Conservation (phyloP, 768 basidiomycete species). For the Mycena vitilis region DNA sequence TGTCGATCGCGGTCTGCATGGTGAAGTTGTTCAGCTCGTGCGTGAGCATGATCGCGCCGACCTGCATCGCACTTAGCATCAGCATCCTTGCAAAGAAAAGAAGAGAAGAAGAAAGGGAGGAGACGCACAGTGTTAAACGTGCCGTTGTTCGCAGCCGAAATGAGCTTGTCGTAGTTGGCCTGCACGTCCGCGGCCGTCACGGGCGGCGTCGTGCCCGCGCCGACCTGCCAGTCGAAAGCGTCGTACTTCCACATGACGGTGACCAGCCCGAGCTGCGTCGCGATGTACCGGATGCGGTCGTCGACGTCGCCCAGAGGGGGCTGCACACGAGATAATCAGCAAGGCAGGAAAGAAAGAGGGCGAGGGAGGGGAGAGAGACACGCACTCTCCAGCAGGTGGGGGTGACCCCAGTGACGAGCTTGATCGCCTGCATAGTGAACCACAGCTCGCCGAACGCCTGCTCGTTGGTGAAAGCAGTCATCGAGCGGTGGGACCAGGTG, state of each 20-base stretch:
- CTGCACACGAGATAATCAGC: slow-evolving; percentile 28
- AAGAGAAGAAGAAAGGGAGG: background rate
- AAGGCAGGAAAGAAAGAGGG: background rate
- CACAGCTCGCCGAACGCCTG: slow-evolving; percentile 84
- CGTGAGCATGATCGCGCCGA: slow-evolving; percentile 42
- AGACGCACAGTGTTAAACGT: slow-evolving; percentile 22
- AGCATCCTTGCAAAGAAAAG: background rate
- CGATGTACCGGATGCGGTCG: slow-evolving; percentile 36
- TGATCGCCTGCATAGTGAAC: slow-evolving; percentile 72
- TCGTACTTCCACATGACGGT: slow-evolving; percentile 76
- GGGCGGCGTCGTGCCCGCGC: slow-evolving; percentile 1
- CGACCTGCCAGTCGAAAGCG: slow-evolving; percentile 71
- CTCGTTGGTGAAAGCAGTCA: slow-evolving; percentile 70
- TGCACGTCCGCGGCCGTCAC: slow-evolving; percentile 15
- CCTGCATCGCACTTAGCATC: slow-evolving; percentile 1
- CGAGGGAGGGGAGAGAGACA: background rate
- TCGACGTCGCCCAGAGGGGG: slow-evolving; percentile 37
- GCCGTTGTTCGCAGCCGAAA: slow-evolving; percentile 11
- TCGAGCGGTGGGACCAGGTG: slow-evolving; percentile 68
- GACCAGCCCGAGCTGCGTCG: slow-evolving; percentile 33
- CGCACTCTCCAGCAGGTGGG: slow-evolving; percentile 71
- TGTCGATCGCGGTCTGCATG: slow-evolving; percentile 69
- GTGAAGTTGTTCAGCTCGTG: slow-evolving; percentile 73
- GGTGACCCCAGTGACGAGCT: slow-evolving; percentile 65
- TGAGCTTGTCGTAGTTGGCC: slow-evolving; percentile 24